Conservation (phyloP, 2,329 filamentous ascomycete species). For the Xylariaceae sp. region DNA sequence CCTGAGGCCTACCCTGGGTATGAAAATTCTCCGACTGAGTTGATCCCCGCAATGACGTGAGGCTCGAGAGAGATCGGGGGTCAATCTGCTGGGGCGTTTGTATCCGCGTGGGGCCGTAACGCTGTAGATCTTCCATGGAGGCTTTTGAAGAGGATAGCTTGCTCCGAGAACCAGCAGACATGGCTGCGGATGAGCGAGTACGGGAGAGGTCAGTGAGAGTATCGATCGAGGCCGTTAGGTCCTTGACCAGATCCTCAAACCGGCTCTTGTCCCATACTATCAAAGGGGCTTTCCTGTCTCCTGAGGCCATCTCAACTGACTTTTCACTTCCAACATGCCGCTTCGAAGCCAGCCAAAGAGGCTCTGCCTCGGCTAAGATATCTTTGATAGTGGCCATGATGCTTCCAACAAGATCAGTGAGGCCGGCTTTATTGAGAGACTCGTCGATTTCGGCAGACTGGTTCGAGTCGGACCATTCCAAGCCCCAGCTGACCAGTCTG, state of each 20-base stretch:
- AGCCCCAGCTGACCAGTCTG: constrained; percentile 70
- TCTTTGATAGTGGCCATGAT: constrained; percentile 78
- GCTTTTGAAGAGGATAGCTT: constrained; percentile 36
- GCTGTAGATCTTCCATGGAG: constrained; percentile 42
- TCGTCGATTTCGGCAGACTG: constrained; percentile 66
- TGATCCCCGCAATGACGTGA: constrained; percentile 39
- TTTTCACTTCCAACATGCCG: constrained; percentile 38
- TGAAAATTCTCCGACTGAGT: constrained; percentile 34
- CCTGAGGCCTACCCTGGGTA: constrained; percentile 34
- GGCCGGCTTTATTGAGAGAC: constrained; percentile 64
- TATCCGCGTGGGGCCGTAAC: constrained; percentile 56
- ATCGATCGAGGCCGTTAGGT: constrained; percentile 73
- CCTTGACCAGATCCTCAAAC: constrained; percentile 68
- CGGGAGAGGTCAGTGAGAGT: constrained; percentile 72
- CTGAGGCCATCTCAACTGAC: constrained; percentile 34
- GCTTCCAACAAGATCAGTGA: constrained; percentile 71
- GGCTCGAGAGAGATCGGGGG: constrained; percentile 46
- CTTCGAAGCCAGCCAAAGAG: constrained; percentile 60
- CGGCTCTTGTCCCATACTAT: constrained; percentile 65
- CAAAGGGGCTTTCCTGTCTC: constrained; percentile 50
- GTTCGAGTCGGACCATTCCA: constrained; percentile 72
- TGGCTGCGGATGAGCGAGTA: constrained; percentile 49
- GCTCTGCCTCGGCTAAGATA: constrained; percentile 69
- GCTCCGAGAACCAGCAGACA: constrained; percentile 31
- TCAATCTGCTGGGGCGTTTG: constrained; percentile 57